Evolutionary conservation across 139 green algal genomes (phyloP), one percentile per base, ranked within the genome.

Genomic region (Asterochloris sp.): DNA sequence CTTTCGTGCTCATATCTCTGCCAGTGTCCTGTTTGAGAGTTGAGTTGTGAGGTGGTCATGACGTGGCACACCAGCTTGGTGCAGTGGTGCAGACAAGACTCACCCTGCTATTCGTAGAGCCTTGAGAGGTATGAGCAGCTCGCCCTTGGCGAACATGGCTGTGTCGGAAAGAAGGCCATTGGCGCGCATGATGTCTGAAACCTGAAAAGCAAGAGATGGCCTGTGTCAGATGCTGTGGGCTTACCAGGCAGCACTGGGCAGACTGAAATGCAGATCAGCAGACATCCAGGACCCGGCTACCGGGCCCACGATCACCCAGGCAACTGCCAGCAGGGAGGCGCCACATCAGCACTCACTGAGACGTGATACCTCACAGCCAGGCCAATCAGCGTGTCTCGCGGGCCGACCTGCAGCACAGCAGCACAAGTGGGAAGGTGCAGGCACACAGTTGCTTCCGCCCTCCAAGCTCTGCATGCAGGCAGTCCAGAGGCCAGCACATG

Each of bases 151-250:
- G 85, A 93, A 98, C 87, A 98, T 92, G 8, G 89, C 91, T 12
- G 84, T 91, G 83, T 98, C 95, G 13, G 91, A 93, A 8, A 95
- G 78, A 27, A 98, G 83, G 14, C 92, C 93, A 82, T 98, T 98
- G 4, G 88, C 84, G 2, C 93, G 84, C 86, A 96, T 97, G 63
- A 98, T 96, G 84, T 98, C 94, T 8, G 90, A 91, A 4, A 97
- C 92, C 93, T 97, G 90, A 29, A 80, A 24, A 17, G 23, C 38
- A 12, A 26, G 13, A 63, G 12, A 77, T 69, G n/a, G n/a, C 38
- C 38, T 54, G 38, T 54, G 38, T 54, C 38, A 54, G 6, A 6
- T 54, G 38, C 38, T 54, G 38, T 54, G 38, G 38, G 38, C 38
- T 54, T 54, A 6, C 2, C 38, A 10, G 38, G 38, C 38, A 54